A percentile compares a stretch with the other conserved stretches of the same genome.
Evolutionary conservation across 2,329 filamentous ascomycete genomes (phyloP).

Genomic region (Graphilbum fragrans): DNA sequence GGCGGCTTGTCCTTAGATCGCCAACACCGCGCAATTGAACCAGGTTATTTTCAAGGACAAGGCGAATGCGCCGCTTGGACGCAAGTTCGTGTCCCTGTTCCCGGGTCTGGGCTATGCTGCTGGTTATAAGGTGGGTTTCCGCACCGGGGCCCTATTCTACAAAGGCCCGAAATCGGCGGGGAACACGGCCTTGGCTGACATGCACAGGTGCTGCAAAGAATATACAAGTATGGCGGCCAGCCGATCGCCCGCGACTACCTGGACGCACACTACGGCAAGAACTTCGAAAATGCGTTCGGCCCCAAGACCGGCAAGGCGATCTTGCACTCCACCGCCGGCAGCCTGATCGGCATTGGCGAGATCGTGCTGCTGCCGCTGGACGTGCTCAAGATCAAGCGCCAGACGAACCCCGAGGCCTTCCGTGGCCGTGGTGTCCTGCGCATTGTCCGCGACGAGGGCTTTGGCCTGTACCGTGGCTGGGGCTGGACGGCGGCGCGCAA

Average conservation of each 20-base stretch:
- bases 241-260: constrained; percentile 90
- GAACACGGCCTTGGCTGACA: too few species aligned
- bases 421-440: constrained; percentile 79
- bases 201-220: constrained; percentile 76
- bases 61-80: constrained; percentile 54
- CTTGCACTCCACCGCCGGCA: constrained; percentile 93
- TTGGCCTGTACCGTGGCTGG: constrained; percentile 90
- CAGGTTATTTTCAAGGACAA: constrained; percentile 88
- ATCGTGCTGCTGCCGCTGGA: constrained; percentile 91
- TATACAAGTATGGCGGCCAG: constrained; percentile 99
- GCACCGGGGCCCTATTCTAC: too few species aligned
- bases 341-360: constrained; percentile 92
- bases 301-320: constrained; percentile 97
- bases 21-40: constrained; percentile 57
- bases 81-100: constrained; percentile 91
- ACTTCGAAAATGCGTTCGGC: constrained; percentile 84
- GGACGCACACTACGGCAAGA: constrained; percentile 60
- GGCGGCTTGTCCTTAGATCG: constrained; percentile 30
- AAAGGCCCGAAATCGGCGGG: too few species aligned
- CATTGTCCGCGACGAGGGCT: constrained; percentile 88
- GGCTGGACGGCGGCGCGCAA: constrained; percentile 97
- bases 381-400: constrained; percentile 97
- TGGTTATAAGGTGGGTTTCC: constrained; percentile 70
- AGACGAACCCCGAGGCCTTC: constrained; percentile 98
- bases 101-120: constrained; percentile 94